Evolutionary conservation across 495 filamentous ascomycete species (phyloP), one percentile per base, ranked within the genome.

Genomic region (Penicillium canariense): DNA sequence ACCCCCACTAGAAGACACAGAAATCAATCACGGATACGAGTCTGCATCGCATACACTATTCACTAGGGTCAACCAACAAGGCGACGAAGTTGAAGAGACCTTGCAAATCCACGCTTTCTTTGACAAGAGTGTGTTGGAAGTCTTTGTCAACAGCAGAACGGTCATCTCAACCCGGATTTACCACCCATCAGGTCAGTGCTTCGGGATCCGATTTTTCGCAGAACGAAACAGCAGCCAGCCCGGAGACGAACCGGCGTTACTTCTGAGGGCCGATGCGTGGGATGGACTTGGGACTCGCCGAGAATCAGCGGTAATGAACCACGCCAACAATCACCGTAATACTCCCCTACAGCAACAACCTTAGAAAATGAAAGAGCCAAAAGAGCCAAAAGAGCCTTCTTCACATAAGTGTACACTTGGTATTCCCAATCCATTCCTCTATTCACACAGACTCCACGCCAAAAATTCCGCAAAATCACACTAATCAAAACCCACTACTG

Each of bases 131-230:
- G 72, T 76, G 14, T 42, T 75, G 6, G 71, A 76, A 45, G 67
- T 76, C 3, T 75, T 76, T 20, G 65, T 73, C 1, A 76, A 76
- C 42, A 65, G 66, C 14, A 56, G 73, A 18, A 73, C 69, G 4
- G 69, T 61, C 23, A 68, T 76, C 14, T 66, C 70, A 0, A 76
- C 72, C 1, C 62, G 73, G 0, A 58, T 76, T 1, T 75, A 73
- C 43, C 27, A 56, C 7, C 51, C 56, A 7, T 52, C 45, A 11
- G 57, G 60, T 38, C 34, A 25, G 14, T 58, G 56, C 25, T 55
- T 38, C 9, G 55, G 57, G n/a, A 20, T 70, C 4, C 42, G 52
- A 0, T 74, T 69, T 49, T 70, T 67, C 45, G 71, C 69, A 4
- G 58, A 66, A n/a, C n/a, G 44, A 7, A 10, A n/a, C 25, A 17